Conservation (phyloP, 495 filamentous ascomycete genomes). For the Talaromyces borbonicus region DNA sequence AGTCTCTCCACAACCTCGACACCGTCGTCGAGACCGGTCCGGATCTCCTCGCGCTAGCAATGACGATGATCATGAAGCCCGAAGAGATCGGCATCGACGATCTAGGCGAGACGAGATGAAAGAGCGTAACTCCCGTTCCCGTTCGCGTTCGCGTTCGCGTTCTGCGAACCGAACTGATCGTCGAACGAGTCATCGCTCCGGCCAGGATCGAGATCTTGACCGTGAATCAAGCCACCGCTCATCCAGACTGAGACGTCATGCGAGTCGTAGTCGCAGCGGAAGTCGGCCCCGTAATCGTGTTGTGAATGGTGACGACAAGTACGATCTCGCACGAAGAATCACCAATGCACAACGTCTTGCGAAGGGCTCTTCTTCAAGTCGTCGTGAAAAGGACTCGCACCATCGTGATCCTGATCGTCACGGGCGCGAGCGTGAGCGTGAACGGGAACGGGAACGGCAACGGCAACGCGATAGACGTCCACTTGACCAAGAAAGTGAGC, state of each 20-base stretch:
- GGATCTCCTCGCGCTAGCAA: background rate
- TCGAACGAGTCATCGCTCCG: slow-evolving; percentile 42
- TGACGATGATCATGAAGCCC: background rate
- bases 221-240: slow-evolving; percentile 14
- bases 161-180: slow-evolving; percentile 27
- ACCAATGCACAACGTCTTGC: slow-evolving; percentile 23
- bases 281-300: slow-evolving; percentile 15
- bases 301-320: slow-evolving; percentile 14
- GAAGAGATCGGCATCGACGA: slow-evolving; percentile 1
- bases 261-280: slow-evolving; percentile 20
- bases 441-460: too few relatives aligned
- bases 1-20: slow-evolving; percentile 1
- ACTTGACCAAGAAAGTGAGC: slow-evolving; percentile 26
- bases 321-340: slow-evolving; percentile 18
- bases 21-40: background rate
- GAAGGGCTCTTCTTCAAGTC: slow-evolving; percentile 26
- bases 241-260: slow-evolving; percentile 12
- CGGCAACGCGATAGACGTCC: slow-evolving; percentile 19
- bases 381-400: slow-evolving; percentile 20
- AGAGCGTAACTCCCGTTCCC: slow-evolving; percentile 14
- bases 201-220: slow-evolving; percentile 42
- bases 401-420: slow-evolving; percentile 26
- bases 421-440: too few relatives aligned
- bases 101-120: slow-evolving; percentile 1
- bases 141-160: slow-evolving; percentile 21